These are phyloP conservation scores for Suhomyces taliae DNA, from an alignment of 1,139 yeast species.

Conservation along the genomic window DNA sequence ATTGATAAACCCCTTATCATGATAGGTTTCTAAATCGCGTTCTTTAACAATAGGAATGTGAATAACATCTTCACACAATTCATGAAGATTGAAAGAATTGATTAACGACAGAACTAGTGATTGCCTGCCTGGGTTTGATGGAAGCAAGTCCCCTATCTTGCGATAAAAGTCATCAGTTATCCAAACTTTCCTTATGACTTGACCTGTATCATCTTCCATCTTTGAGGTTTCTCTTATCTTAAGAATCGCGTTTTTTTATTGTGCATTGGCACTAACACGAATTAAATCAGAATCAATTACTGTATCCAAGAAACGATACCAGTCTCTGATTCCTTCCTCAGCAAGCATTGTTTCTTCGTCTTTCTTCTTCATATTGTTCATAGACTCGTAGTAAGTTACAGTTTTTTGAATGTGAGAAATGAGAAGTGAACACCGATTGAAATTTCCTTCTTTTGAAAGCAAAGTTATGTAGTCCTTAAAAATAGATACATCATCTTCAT, in stretches of 20 bases:
- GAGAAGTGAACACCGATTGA: conserved; percentile 24
- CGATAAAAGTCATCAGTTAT: conserved; percentile 22
- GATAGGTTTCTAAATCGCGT: conserved; percentile 37
- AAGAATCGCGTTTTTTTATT: not conserved
- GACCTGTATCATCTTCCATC: not conserved
- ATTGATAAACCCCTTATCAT: conserved; percentile 37
- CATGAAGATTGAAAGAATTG: conserved; percentile 39
- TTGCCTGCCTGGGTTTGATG: conserved; percentile 54
- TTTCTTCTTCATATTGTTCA: not conserved
- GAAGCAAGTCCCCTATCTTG: conserved; percentile 43
- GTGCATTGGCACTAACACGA: not conserved
- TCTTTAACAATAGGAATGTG: conserved; percentile 22
- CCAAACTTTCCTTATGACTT: conserved; percentile 20
- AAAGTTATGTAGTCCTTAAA: conserved; percentile 31
- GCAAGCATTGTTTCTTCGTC: not conserved
- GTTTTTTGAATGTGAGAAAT: conserved; percentile 19
- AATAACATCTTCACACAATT: conserved; percentile 23
- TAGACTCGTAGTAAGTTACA: conserved; percentile 18
- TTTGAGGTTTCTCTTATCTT: not conserved
- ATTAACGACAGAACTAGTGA: conserved; percentile 45
- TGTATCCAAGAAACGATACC: conserved; percentile 18
- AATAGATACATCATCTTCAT: conserved; percentile 50
- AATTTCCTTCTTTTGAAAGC: conserved; percentile 20
- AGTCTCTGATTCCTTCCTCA: conserved; percentile 24
- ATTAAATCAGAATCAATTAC: conserved; percentile 6